phyloP scores from a whole-genome alignment of 2,329 filamentous ascomycete genomes.

The Sclerotinia glacialis region DNA sequence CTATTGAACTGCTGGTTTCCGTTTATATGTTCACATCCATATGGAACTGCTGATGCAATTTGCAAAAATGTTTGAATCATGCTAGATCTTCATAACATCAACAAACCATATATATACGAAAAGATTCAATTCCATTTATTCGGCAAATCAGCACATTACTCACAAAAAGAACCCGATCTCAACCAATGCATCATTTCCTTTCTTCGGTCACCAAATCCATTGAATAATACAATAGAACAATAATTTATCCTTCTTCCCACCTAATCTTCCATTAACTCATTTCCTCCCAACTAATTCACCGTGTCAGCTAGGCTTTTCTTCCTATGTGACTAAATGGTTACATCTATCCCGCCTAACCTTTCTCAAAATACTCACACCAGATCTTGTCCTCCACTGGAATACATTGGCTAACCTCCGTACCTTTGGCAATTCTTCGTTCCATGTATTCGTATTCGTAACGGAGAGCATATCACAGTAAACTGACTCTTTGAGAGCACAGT shows the following conservation, averaged over 20 bases:
- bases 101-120: background rate
- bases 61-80: background rate
- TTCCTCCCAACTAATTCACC: background rate
- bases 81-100: background rate
- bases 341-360: too few species aligned
- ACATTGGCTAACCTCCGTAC: too few species aligned
- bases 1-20: background rate
- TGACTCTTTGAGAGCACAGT: conserved; percentile 99
- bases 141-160: background rate
- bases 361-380: too few species aligned
- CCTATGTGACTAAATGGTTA: background rate
- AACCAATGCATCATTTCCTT: background rate
- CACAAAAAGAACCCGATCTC: background rate
- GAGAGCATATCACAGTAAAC: conserved; percentile 98
- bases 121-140: background rate
- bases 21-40: background rate
- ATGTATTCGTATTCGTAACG: conserved; percentile 78
- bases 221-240: background rate
- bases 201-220: background rate
- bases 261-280: too few species aligned
- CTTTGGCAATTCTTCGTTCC: too few species aligned
- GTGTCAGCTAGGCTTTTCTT: too few species aligned
- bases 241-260: background rate
- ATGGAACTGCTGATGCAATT: background rate
- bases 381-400: too few species aligned